Base-by-base conservation (phyloP, 1,139 yeast genomes). In the Saccharomyces hybrid region DNA sequence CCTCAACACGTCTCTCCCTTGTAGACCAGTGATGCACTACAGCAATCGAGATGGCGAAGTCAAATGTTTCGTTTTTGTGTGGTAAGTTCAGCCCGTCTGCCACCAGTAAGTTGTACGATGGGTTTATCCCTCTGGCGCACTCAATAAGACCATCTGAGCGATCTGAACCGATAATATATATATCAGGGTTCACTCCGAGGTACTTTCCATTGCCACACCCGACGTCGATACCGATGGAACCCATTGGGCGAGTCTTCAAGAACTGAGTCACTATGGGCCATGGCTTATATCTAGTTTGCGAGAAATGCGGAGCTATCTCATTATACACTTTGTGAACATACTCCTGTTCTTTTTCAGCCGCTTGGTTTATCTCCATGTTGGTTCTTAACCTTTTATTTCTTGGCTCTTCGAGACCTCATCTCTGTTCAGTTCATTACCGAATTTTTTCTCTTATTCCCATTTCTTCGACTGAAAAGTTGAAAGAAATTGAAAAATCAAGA, bases 171-270 rank as follows among this genome's bases (percentile, higher is more conserved):
- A 93, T 70, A 26, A 91, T 78, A 62, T 69, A 84, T 3, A 93
- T 66, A 44, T 84, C 77, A 9, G 79, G 75, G 69, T 91, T 91
- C 9, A 90, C 79, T 2, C 79, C 80, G 54, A 93, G 71, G 66
- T 95, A 93, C 66, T 93, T 93, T 9, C 99, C 99, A 67, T 95
- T 93, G 2, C 99, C 99, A 70, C 98, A 93, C 0, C 99, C 99
- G 16, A 93, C 88, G 68, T 87, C 95, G 59, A 81, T 71, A 1
- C 87, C 87, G 6, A 82, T 60, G 3, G 78, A 68, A 5, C 84
- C 84, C 1, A 64, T 62, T 0, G 60, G 53, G 58, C 75, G 75
- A 1, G 62, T 63, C 23, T 64, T 68, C 50, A 93, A 73, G 66
- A 86, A 93, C 58, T 76, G 72, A 54, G 87, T 88, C 16, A 95